Percentiles rank a stretch among this genome's conserved stretches.
Evolutionary conservation across 2,329 filamentous ascomycete genomes (phyloP).

Genomic region (Penicillium brevicompactum): DNA sequence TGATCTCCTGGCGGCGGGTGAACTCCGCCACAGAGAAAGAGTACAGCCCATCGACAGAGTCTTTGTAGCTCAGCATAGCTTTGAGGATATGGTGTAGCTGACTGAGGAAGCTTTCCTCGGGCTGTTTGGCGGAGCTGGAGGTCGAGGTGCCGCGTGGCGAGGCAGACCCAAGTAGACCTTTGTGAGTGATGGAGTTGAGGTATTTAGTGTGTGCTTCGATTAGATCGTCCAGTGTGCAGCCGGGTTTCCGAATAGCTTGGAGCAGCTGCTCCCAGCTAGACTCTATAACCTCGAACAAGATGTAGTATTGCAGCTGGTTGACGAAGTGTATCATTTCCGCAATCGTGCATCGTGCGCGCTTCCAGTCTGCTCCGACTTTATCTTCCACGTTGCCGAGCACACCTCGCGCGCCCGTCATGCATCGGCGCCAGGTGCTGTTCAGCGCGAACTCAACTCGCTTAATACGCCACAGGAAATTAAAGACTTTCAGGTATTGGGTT

Average conservation of each 20-base stretch:
- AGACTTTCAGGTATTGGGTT: conserved; percentile 96
- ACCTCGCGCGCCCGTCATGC: conserved; percentile 92
- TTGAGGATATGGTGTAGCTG: conserved; percentile 92
- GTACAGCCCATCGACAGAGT: conserved; percentile 91
- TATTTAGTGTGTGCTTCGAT: conserved; percentile 91
- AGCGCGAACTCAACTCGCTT: conserved; percentile 97
- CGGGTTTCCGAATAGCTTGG: conserved; percentile 76
- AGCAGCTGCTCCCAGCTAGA: conserved; percentile 92
- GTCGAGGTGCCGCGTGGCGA: conserved; percentile 26
- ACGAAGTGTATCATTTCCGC: conserved; percentile 99
- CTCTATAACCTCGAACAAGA: conserved; percentile 97
- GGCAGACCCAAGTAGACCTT: conserved; percentile 81
- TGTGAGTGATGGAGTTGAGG: conserved; percentile 91
- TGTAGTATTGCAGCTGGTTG: conserved; percentile 96
- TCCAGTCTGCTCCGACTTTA: conserved; percentile 79
- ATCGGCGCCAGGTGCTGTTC: conserved; percentile 86
- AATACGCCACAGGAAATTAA: conserved; percentile 98
- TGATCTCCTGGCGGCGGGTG: conserved; percentile 82
- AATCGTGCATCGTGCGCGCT: conserved; percentile 80
- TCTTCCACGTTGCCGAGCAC: conserved; percentile 78
- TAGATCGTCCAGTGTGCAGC: conserved; percentile 90
- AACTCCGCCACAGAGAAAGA: conserved; percentile 95
- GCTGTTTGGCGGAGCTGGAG: conserved; percentile 40
- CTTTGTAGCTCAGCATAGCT: conserved; percentile 90
- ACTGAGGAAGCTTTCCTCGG: conserved; percentile 79